phyloP scores from a whole-genome alignment of 1,139 yeast genomes.

The Suhomyces yuchorum region DNA sequence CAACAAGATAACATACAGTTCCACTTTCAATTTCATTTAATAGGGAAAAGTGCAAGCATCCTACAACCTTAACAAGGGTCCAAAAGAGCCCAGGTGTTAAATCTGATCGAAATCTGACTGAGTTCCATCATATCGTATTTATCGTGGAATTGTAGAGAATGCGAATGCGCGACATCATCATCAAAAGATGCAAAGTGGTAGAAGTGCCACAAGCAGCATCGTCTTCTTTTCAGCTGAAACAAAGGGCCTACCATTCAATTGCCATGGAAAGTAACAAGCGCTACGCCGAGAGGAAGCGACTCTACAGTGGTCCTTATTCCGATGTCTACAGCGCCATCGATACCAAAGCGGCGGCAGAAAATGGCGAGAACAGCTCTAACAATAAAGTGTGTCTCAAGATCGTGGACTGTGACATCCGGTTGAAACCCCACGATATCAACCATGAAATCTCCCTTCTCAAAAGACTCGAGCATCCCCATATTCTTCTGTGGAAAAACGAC shows the following conservation, averaged over 20 bases:
- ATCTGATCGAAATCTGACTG: no score
- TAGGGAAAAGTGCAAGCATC: no score
- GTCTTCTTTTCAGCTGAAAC: not conserved
- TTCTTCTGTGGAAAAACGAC: constrained; percentile 28
- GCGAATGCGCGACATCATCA: not conserved
- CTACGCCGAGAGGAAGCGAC: constrained; percentile 24
- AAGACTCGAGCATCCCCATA: constrained; percentile 22
- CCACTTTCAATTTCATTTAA: no score
- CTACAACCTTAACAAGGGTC: no score
- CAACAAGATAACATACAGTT: no score
- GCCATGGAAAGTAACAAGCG: constrained; percentile 12
- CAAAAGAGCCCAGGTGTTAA: no score
- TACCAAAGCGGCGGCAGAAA: not conserved
- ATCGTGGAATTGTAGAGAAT: not conserved
- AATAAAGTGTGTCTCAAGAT: constrained; percentile 37
- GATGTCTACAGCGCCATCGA: constrained; percentile 33
- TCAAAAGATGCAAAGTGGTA: not conserved
- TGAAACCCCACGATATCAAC: constrained; percentile 43
- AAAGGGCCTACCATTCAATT: not conserved
- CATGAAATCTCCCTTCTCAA: constrained; percentile 35
- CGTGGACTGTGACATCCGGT: constrained; percentile 40
- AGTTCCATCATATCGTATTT: not conserved
- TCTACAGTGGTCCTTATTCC: constrained; percentile 43
- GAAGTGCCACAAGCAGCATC: not conserved
- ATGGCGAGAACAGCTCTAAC: constrained; percentile 12